These are phyloP conservation scores for Lasiosphaeria ovina DNA, from an alignment of 495 filamentous ascomycete genomes.

Conservation along the genomic window DNA sequence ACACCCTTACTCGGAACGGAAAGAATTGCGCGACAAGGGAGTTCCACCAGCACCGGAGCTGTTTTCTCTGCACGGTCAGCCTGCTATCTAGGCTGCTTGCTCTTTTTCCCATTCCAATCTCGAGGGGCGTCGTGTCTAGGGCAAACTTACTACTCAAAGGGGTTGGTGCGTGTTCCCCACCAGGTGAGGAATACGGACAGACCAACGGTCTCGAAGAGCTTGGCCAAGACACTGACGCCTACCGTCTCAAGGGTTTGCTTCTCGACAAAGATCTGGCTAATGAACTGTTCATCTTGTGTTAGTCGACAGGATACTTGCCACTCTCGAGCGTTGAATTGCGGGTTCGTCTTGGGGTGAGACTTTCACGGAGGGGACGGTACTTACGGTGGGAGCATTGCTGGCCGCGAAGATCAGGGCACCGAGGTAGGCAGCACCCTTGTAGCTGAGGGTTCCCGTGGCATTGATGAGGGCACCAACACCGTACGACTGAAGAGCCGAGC, in stretches of 20 bases:
- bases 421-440: constrained; percentile 95
- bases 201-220: constrained; percentile 89
- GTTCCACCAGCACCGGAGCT: constrained; percentile 18
- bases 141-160: constrained; percentile 58
- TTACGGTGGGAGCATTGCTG: constrained; percentile 80
- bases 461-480: constrained; percentile 95
- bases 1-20: constrained; percentile 25
- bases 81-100: neutral
- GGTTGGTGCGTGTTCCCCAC: constrained; percentile 94
- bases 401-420: constrained; percentile 89
- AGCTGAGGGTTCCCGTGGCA: constrained; percentile 86
- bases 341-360: neutral
- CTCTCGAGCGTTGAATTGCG: neutral
- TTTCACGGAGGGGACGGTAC: constrained; percentile 30
- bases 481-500: constrained; percentile 88
- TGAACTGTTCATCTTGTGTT: constrained; percentile 54
- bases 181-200: constrained; percentile 89
- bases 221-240: constrained; percentile 76
- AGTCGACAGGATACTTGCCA: neutral
- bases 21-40: constrained; percentile 20
- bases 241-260: constrained; percentile 88
- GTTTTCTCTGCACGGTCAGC: constrained; percentile 5
- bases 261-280: constrained; percentile 84
- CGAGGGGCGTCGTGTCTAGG: neutral
- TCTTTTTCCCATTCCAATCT: neutral